Conservation (phyloP, 2,329 filamentous ascomycete genomes). For the Pseudogymnoascus sp. region DNA sequence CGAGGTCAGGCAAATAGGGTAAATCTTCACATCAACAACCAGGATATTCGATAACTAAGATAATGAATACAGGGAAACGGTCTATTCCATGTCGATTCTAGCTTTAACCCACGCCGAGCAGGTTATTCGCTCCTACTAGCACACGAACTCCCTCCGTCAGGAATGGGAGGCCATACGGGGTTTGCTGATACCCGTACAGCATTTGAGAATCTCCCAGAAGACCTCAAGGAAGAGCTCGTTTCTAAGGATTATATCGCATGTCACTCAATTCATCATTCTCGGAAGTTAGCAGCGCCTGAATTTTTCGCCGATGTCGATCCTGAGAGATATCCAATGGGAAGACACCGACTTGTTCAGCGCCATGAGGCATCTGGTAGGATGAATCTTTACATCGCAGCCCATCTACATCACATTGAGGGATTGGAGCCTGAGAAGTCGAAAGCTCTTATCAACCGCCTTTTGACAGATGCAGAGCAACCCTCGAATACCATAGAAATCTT, state of each 20-base stretch:
- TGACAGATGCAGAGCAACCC: conserved; percentile 38
- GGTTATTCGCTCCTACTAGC: conserved; percentile 46
- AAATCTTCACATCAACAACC: neutral
- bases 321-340: conserved; percentile 24
- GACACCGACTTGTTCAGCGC: conserved; percentile 42
- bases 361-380: conserved; percentile 45
- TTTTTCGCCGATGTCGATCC: conserved; percentile 39
- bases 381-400: conserved; percentile 47
- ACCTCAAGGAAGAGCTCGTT: conserved; percentile 26
- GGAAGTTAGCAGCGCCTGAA: conserved; percentile 43
- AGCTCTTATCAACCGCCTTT: conserved; percentile 33
- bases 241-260: conserved; percentile 38
- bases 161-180: conserved; percentile 43
- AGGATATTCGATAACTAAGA: neutral
- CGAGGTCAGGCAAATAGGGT: conserved; percentile 19
- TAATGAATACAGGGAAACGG: conserved; percentile 34
- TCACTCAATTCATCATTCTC: conserved; percentile 46
- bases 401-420: conserved; percentile 46
- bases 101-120: conserved; percentile 48
- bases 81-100: conserved; percentile 49
- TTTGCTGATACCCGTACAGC: conserved; percentile 48
- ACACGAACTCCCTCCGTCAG: conserved; percentile 40
- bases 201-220: conserved; percentile 38
- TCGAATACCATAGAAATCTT: conserved; percentile 39
- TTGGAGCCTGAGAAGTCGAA: conserved; percentile 29